Percentiles rank a stretch among this genome's conserved stretches.
Evolutionary conservation across 352 stramenopile species (phyloP).

Genomic region (Pythium periplocum): DNA sequence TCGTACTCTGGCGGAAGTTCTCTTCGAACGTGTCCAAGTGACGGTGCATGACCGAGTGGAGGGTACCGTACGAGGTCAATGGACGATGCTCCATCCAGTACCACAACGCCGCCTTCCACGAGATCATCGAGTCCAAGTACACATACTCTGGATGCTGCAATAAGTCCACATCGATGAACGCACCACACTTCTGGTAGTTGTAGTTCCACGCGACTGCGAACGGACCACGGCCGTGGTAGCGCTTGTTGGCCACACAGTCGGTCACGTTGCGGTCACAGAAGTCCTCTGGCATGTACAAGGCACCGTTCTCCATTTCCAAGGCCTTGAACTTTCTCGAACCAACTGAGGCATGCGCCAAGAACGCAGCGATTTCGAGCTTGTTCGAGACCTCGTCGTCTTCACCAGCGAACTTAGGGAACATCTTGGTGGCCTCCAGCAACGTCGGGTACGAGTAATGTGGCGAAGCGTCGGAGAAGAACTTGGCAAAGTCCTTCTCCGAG

Average conservation of each 20-base stretch:
- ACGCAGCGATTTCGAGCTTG: conserved; percentile 15
- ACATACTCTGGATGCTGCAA: conserved; percentile 12
- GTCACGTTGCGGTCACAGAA: conserved; percentile 9
- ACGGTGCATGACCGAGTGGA: conserved; percentile 7
- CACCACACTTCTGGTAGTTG: conserved; percentile 20
- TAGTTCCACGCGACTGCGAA: conserved; percentile 19
- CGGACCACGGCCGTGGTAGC: conserved; percentile 16
- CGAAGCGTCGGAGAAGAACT: conserved; percentile 11
- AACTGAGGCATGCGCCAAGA: conserved; percentile 14
- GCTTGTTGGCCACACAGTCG: conserved; percentile 7
- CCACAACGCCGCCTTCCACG: conserved; percentile 15
- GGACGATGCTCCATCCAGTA: conserved; percentile 14
- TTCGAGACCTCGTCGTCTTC: conserved; percentile 9
- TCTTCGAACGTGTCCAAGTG: conserved; percentile 6
- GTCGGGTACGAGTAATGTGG: conserved; percentile 11
- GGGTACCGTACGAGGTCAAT: conserved; percentile 2
- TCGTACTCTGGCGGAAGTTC: conserved; percentile 7
- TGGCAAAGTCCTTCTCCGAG: conserved; percentile 4
- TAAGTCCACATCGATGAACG: conserved; percentile 6
- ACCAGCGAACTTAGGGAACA: conserved; percentile 15
- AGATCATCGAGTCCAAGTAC: conserved; percentile 4
- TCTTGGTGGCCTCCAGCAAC: conserved; percentile 6
- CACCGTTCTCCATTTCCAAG: conserved; percentile 6
- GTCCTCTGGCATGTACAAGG: conserved; percentile 5
- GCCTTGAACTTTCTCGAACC: conserved; percentile 8